Base-by-base conservation (phyloP, 495 filamentous ascomycete genomes). In the Staphylotrichum longicolle region DNA sequence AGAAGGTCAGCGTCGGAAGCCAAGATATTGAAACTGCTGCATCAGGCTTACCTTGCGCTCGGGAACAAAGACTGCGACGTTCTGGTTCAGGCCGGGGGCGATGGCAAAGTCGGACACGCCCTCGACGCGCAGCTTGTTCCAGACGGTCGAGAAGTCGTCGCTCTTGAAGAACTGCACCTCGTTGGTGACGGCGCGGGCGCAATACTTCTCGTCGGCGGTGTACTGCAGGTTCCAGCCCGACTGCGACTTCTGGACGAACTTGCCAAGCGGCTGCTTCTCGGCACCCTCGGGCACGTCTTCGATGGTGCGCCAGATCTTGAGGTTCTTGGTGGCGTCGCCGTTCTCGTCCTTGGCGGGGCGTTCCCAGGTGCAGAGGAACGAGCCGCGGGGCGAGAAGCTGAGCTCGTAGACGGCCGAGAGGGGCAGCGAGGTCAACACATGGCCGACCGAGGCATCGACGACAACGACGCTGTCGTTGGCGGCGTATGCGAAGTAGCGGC, bases 161-260 rank as follows among this genome's bases (percentile, higher is more conserved):
- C 89, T 94, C 74, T 95, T 82, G 78, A 92, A 98, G 76, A 98
- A 96, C 69, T 98, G 94, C 45, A 98, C 90, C 77, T 96, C 91
- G 73, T 97, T 98, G 73, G 91, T 96, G 68, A 98, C 95, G 41
- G 86, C 80, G 55, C 94, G 91, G 59, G 93, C 94, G 74, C 94
- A 98, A 70, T 88, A 90, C 66, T 82, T 79, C 82, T 98, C 94
- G 72, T 98, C 94, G 61, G 83, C 82, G 35, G 91, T 96, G 72
- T 97, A 98, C 75, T 98, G 95, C 71, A 98, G 80, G 76, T 96
- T 97, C 94, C 93, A 98, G 70, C 92, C 91, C 15, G 90, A 92
- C 78, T 93, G 90, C 57, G 85, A 88, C 78, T 96, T 96, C 75
- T 98, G 93, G 65, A 98, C 94, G 70, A 92, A 98, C 63, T 83